phyloP scores from a whole-genome alignment of 768 basidiomycete species.

The Lactarius quietus region DNA sequence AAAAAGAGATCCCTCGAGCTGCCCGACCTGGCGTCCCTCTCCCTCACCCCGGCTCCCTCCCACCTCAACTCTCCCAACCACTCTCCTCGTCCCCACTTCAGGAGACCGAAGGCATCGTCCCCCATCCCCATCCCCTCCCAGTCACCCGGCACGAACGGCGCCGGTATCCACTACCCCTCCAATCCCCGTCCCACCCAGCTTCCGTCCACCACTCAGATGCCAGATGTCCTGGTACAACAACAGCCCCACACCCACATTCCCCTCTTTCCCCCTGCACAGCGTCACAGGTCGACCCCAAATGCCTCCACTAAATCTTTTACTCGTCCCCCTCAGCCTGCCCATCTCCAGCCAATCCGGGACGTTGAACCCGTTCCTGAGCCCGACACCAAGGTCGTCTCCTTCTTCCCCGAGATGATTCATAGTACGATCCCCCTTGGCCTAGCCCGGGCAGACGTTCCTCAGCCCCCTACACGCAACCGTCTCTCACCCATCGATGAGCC shows the following conservation, averaged over 20 bases:
- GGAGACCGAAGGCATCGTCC: conserved; percentile 43
- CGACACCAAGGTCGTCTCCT: conserved; percentile 30
- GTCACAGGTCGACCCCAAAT: conserved; percentile 28
- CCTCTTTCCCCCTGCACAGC: conserved; percentile 29
- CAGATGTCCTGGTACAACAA: conserved; percentile 40
- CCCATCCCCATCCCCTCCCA: conserved; percentile 46
- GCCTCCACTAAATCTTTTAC: conserved; percentile 45
- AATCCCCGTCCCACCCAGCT: conserved; percentile 22
- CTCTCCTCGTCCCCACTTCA: conserved; percentile 41
- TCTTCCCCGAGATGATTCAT: conserved; percentile 55
- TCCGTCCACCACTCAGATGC: conserved; percentile 34
- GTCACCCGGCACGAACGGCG: conserved; percentile 29
- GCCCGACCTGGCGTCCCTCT: conserved; percentile 61
- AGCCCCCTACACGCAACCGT: conserved; percentile 18
- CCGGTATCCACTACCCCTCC: conserved; percentile 23
- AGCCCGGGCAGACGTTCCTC: conserved; percentile 33
- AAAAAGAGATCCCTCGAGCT: conserved; percentile 76
- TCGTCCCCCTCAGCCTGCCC: conserved; percentile 23
- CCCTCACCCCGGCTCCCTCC: conserved; percentile 42
- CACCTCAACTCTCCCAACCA: conserved; percentile 37
- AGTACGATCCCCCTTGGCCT: conserved; percentile 58
- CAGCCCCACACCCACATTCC: conserved; percentile 45
- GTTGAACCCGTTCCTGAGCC: conserved; percentile 27
- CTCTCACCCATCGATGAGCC: conserved; percentile 25
- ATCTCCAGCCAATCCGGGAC: conserved; percentile 15